These are phyloP conservation scores for Stephania yunnanensis DNA, from an alignment of 164 flowering plant species.

Conservation along the genomic window DNA sequence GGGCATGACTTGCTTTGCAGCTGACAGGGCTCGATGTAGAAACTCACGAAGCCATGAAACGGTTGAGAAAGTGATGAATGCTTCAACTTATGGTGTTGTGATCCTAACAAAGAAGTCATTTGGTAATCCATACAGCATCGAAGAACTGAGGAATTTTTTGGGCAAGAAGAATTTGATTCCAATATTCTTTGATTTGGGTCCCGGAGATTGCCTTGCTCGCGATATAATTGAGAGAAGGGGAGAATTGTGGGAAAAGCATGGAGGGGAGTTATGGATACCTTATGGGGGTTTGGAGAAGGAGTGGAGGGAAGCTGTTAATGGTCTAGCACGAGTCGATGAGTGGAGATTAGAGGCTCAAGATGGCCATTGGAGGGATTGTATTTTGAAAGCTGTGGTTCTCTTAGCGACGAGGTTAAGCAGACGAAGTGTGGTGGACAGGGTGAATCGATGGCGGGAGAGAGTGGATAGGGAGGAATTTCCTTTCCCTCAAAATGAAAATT, in stretches of 20 bases:
- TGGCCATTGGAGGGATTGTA: constrained; percentile 92
- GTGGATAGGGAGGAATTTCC: constrained; percentile 85
- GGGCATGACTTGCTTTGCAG: constrained; percentile 78
- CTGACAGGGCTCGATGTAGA: constrained; percentile 72
- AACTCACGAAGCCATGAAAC: constrained; percentile 60
- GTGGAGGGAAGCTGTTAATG: constrained; percentile 81
- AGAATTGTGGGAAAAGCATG: constrained; percentile 81
- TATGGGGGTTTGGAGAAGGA: constrained; percentile 88
- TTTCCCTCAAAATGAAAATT: constrained; percentile 74
- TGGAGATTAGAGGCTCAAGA: constrained; percentile 82
- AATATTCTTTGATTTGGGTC: constrained; percentile 73
- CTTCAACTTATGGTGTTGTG: constrained; percentile 68
- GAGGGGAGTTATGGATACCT: constrained; percentile 75
- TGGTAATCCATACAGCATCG: constrained; percentile 75
- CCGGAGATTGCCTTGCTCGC: constrained; percentile 74
- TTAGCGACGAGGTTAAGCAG: constrained; percentile 73
- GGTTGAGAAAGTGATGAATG: constrained; percentile 77
- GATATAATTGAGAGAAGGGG: constrained; percentile 88
- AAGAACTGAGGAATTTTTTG: constrained; percentile 71
- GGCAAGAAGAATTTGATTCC: constrained; percentile 82
- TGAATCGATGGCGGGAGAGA: constrained; percentile 73
- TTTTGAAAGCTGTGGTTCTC: constrained; percentile 59
- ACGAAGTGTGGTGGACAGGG: constrained; percentile 70
- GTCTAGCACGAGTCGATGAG: constrained; percentile 68
- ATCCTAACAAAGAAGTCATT: constrained; percentile 79